Percentiles rank a stretch among this genome's conserved stretches.
Evolutionary conservation across 495 filamentous ascomycete species (phyloP).

Genomic region (Xylaria curta): DNA sequence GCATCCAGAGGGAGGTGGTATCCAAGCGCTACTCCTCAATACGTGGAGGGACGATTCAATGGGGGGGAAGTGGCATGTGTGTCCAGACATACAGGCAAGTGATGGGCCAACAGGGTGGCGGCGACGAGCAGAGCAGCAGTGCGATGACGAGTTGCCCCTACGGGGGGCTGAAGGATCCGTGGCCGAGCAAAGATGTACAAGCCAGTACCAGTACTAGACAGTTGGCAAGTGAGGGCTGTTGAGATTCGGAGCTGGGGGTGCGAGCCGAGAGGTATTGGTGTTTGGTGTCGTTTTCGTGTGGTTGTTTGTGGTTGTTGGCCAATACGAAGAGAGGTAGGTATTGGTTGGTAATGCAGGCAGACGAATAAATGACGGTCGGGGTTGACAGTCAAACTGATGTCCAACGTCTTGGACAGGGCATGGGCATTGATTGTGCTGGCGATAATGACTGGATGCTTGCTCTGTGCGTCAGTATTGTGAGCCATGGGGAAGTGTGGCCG

Average conservation of each 20-base stretch:
- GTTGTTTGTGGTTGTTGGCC: slow-evolving; percentile 3
- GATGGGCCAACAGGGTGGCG: slow-evolving; percentile 15
- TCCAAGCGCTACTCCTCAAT: slow-evolving; percentile 5
- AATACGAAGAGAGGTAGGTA: not conserved
- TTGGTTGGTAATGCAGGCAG: not conserved
- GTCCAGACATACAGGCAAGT: slow-evolving; percentile 27
- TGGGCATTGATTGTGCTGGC: slow-evolving; percentile 15
- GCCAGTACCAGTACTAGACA: not conserved
- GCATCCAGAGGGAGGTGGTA: slow-evolving; percentile 8
- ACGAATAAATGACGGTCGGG: not conserved
- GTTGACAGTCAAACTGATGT: slow-evolving; percentile 10
- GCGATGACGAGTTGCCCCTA: not conserved
- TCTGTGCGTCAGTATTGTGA: slow-evolving; percentile 21
- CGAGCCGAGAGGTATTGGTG: not conserved
- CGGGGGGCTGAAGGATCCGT: not conserved
- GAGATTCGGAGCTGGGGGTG: not conserved
- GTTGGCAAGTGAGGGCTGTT: slow-evolving; percentile 1
- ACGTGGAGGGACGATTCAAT: slow-evolving; percentile 9
- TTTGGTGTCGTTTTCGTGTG: not conserved
- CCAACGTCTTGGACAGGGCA: not conserved
- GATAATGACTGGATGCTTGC: slow-evolving; percentile 26
- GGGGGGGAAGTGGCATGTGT: slow-evolving; percentile 20
- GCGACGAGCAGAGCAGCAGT: slow-evolving; percentile 23
- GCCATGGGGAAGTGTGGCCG: not conserved
- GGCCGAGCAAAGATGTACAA: slow-evolving; percentile 12